Base-by-base conservation (phyloP, 768 basidiomycete genomes). In the Russula sp. region DNA sequence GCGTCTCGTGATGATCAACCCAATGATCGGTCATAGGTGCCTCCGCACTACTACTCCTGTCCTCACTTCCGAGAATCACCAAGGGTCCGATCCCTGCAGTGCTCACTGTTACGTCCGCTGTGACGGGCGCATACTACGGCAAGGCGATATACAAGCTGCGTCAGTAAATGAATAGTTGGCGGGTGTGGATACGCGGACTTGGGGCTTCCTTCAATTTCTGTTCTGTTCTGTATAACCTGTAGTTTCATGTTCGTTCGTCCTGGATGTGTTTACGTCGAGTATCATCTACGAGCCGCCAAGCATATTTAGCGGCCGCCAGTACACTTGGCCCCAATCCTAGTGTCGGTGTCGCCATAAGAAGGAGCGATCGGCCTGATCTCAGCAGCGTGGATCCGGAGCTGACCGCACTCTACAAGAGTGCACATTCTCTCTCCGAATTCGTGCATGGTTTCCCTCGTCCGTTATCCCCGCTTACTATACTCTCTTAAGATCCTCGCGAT, bases 31-130 rank as follows among this genome's bases (percentile, higher is more conserved):
- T 18, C 29, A 25, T 64, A 89, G 88, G 85, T 69, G 87, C 89
- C 5, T 90, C 88, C 46, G 84, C 84, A 8, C 67, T 91, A 3
- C 78, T 91, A 32, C 73, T 90, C 58, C 71, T 88, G 20, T 89
- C 88, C 3, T 90, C 89, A 10, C 67, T 86, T 46, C 89, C 89
- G 4, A 81, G 89, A 47, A 71, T 82, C 53, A 68, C 78, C 36
- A 90, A 88, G 70, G 87, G 87, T 2, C 88, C 88, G 4, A 78
- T 91, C 3, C 88, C 88, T 10, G 74, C 75, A 7, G 63, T 81
- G 47, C 74, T 90, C 29, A 77, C 86, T 10, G 69, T 82, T 42
- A 82, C 86, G 9, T 83, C 86, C 7, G 77, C 83, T 2, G 73
- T 75, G 42, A 72, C 85, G 8, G 85, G 83, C 9, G 65, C 78